Conservation (phyloP, 2,329 filamentous ascomycete genomes). For the Coccinonectria pachysandricola region DNA sequence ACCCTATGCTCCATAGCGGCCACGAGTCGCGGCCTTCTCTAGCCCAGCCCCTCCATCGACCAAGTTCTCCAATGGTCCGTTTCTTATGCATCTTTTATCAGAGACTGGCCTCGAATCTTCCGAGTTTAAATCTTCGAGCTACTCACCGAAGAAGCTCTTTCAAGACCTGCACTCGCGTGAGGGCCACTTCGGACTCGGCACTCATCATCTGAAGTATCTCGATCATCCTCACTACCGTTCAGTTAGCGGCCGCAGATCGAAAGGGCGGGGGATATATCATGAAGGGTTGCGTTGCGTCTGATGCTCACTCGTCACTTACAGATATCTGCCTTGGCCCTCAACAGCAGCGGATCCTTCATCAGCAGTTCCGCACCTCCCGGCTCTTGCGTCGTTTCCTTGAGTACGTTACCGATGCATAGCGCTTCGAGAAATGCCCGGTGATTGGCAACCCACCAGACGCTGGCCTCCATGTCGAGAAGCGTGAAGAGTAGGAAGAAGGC, state of each 20-base stretch:
- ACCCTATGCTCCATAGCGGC: too few species aligned
- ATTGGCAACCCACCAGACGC: conserved; percentile 79
- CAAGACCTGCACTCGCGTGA: conserved; percentile 48
- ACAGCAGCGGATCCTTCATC: conserved; percentile 45
- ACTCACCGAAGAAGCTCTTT: conserved; percentile 36
- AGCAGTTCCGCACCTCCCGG: conserved; percentile 35
- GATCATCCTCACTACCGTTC: conserved; percentile 45
- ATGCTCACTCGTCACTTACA: too few species aligned
- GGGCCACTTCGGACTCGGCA: conserved; percentile 48
- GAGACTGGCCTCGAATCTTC: too few species aligned
- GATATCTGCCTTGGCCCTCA: conserved; percentile 51
- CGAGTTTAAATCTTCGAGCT: too few species aligned
- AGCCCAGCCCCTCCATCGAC: too few species aligned
- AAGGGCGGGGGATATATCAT: too few species aligned
- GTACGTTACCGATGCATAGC: conserved; percentile 52
- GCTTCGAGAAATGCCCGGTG: conserved; percentile 72
- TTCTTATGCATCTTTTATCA: too few species aligned
- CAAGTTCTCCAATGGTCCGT: too few species aligned
- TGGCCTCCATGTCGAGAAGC: conserved; percentile 59
- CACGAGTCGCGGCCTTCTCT: too few species aligned
- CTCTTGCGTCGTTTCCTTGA: conserved; percentile 41
- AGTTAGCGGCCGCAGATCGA: conserved; percentile 5
- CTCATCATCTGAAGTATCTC: conserved; percentile 52
- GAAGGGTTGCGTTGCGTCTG: too few species aligned
- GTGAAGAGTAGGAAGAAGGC: conserved; percentile 65